Conservation (phyloP, 1,139 yeast genomes). For the Lodderomyces beijingensis region DNA sequence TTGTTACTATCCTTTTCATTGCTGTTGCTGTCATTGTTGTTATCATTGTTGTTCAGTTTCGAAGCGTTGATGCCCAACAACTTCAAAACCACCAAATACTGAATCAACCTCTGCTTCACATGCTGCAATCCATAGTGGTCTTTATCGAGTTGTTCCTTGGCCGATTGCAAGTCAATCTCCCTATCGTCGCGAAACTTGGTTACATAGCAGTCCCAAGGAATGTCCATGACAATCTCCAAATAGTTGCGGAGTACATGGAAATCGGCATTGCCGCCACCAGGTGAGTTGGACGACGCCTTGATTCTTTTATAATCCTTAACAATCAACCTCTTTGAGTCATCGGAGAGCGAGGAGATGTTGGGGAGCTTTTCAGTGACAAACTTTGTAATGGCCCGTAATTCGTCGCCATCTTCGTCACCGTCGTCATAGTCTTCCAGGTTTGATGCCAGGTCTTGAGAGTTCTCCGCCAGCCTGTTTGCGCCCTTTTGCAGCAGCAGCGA, state of each 20-base stretch:
- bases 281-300: slow-evolving; percentile 45
- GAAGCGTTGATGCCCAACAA: slow-evolving; percentile 47
- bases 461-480: neutral
- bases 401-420: slow-evolving; percentile 44
- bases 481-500: neutral
- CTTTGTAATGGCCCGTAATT: slow-evolving; percentile 37
- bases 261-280: slow-evolving; percentile 59
- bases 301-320: slow-evolving; percentile 62
- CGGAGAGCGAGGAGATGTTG: slow-evolving; percentile 27
- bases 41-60: slow-evolving; percentile 12
- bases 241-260: slow-evolving; percentile 70
- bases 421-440: slow-evolving; percentile 22
- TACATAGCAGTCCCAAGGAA: slow-evolving; percentile 55
- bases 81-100: slow-evolving; percentile 75
- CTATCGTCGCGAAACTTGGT: slow-evolving; percentile 37
- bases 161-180: slow-evolving; percentile 50
- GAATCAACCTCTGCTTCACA: slow-evolving; percentile 77
- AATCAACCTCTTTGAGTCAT: slow-evolving; percentile 56
- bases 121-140: slow-evolving; percentile 85
- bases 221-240: slow-evolving; percentile 63
- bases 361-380: slow-evolving; percentile 48
- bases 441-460: neutral
- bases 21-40: slow-evolving; percentile 2
- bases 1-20: slow-evolving; percentile 7
- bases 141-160: slow-evolving; percentile 59